Conservation (phyloP, 257 asterid genomes). For the Solanum bukasovii region DNA sequence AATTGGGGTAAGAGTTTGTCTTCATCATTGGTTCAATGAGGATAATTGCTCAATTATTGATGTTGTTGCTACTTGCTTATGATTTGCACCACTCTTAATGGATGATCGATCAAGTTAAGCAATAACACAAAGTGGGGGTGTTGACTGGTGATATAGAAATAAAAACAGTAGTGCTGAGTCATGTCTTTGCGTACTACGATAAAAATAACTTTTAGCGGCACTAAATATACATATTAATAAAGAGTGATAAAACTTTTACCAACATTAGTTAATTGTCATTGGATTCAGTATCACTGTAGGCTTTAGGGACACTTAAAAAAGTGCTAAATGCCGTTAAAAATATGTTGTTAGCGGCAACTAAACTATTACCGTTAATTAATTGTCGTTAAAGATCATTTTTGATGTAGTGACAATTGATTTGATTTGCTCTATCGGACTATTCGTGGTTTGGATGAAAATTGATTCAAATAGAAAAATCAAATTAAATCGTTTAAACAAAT, state of each 20-base stretch:
- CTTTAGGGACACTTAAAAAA: too few relatives aligned
- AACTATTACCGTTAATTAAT: too few relatives aligned
- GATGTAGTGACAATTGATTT: neutral
- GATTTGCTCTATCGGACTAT: neutral
- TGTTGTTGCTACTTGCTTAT: neutral
- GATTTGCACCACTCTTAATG: neutral
- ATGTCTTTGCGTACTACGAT: rapidly evolving
- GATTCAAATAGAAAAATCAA: neutral
- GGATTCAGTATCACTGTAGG: rapidly evolving
- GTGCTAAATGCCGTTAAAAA: too few relatives aligned
- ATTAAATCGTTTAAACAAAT: too few relatives aligned
- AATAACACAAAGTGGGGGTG: neutral
- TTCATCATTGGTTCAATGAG: neutral
- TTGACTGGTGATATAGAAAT: neutral
- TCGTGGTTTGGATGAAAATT: neutral
- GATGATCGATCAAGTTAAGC: neutral
- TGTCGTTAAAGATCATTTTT: too few relatives aligned
- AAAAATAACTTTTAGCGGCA: too few relatives aligned
- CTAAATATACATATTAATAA: too few relatives aligned
- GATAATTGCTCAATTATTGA: neutral
- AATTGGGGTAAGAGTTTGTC: neutral
- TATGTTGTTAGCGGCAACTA: rapidly evolving
- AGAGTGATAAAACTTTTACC: too few relatives aligned
- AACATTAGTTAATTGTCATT: too few relatives aligned
- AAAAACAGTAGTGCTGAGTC: neutral